Evolutionary conservation across 2,329 filamentous ascomycete genomes (phyloP).

Genomic region (Cytospora piceae): DNA sequence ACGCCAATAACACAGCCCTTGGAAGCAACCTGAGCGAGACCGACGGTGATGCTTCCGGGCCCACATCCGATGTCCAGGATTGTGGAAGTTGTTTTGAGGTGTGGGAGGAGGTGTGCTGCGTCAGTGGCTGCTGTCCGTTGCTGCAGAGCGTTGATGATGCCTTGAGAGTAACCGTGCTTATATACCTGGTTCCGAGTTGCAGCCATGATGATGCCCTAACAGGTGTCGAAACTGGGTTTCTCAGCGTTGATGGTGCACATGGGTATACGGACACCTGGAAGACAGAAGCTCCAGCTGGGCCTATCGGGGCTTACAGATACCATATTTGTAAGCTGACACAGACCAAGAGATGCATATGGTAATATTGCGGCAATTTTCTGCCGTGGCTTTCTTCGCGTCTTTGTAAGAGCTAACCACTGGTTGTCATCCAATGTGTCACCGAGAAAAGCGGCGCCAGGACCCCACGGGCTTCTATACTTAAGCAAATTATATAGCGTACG

Average conservation of each 20-base stretch:
- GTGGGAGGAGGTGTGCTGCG: slow-evolving; percentile 40
- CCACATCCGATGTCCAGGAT: slow-evolving; percentile 55
- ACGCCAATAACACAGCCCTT: slow-evolving; percentile 46
- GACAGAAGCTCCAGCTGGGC: background rate
- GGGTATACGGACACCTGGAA: background rate
- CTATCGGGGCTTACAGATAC: too few species aligned
- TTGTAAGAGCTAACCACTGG: too few species aligned
- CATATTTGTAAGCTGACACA: too few species aligned
- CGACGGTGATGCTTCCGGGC: slow-evolving; percentile 52
- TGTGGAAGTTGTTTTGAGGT: slow-evolving; percentile 43
- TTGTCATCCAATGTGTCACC: too few species aligned
- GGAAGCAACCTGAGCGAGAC: slow-evolving; percentile 45
- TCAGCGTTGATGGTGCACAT: background rate
- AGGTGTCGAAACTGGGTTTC: background rate
- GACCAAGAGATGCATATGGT: too few species aligned
- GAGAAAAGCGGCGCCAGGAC: too few species aligned
- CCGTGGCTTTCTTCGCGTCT: too few species aligned
- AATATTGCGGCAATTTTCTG: too few species aligned
- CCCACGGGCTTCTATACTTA: too few species aligned
- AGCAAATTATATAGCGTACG: too few species aligned
- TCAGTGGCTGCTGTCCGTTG: background rate
- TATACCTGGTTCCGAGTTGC: background rate
- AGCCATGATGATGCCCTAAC: background rate
- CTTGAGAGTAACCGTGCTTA: background rate
- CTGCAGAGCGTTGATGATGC: background rate